Base-by-base conservation (phyloP, 805 yeast species). In the Ogataea allantospora region DNA sequence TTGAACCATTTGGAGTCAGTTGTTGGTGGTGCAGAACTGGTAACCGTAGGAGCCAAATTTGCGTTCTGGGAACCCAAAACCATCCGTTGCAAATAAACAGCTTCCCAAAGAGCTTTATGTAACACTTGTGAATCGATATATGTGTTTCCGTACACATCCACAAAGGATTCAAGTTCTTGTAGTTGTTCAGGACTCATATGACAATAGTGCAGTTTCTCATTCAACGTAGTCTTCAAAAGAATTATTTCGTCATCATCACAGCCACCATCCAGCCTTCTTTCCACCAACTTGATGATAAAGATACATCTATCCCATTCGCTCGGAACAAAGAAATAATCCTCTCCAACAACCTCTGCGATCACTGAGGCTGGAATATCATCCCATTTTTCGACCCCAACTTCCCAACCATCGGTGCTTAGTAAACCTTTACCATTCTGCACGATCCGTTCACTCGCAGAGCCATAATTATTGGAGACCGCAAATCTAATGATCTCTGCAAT, bases 271-370 rank as follows among this genome's bases (percentile, higher is more conserved):
- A 48, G 40, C 21, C 71, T 46, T 51, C 71, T 53, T 42, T 68
- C 70, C 27, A 71, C 59, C 30, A 73, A 47, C 29, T 58, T 64
- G 24, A 71, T 66, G 3, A 70, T 60, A 43, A 76, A 75, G 19
- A 70, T 43, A 28, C 76, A 71, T 35, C 82, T 59, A 28, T 74
- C 78, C 77, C 77, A 74, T 50, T 76, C 82, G 2, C 67, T 65
- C 2, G 76, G 75, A 4, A 73, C 73, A 51, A 71, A 76, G 45
- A 76, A 75, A 14, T 68, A 71, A 46, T 77, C 78, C 12, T 67
- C 61, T 0, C 73, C 67, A 10, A 75, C 63, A 5, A 73, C 71
- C 18, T 66, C 68, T 0, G 69, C 62, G 11, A 73, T 63, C 5
- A 73, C 56, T 1, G 58, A 46, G 0, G 53, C 54, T 0, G 80